Evolutionary conservation across 495 filamentous ascomycete species (phyloP), one percentile per base, ranked within the genome.

Genomic region (Hypoxylon crocopeplum): DNA sequence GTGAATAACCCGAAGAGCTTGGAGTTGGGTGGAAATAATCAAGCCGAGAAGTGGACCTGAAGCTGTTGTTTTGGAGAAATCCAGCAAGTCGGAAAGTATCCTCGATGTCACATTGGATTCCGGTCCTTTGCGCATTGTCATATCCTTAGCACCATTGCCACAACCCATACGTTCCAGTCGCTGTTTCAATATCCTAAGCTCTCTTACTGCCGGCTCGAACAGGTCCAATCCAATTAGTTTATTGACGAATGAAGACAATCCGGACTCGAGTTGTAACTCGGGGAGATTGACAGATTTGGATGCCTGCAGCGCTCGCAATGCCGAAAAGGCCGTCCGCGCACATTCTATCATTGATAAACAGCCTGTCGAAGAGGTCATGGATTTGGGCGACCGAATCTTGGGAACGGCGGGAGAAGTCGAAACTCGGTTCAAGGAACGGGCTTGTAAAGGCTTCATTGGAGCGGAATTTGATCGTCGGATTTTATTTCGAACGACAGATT

Each of bases 221-320:
- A 95, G 69, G 11, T 86, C 87, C 39, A 96, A 72, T 0, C 83
- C 80, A 5, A 96, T 78, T 13, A 96, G 72, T 59, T 87, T 92
- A 33, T 82, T 84, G 19, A 89, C 76, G 33, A 98, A 76, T 6
- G 88, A 84, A 36, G 89, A 88, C 72, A 91, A 89, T 5, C 90
- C 94, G 52, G 85, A 86, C 66, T 97, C 93, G 2, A 96, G 75
- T 59, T 97, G 92, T 44, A 93, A 75, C 29, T 79, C 82, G 7
- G 86, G 84, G 12, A 84, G 69, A 2, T 56, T 80, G 62, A 73
- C 62, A 69, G 60, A 68, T 59, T 82, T 67, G 41, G 74, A 59
- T 22, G 73, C 66, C 50, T 90, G 82, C 16, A 89, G 48, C 17
- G 79, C 75, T 42, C 90, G 76, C 36, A 98, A 73, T 41, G 83